These are phyloP conservation scores for Rhodofomes roseus DNA, from an alignment of 1,284 basidiomycete genomes.

Conservation along the genomic window DNA sequence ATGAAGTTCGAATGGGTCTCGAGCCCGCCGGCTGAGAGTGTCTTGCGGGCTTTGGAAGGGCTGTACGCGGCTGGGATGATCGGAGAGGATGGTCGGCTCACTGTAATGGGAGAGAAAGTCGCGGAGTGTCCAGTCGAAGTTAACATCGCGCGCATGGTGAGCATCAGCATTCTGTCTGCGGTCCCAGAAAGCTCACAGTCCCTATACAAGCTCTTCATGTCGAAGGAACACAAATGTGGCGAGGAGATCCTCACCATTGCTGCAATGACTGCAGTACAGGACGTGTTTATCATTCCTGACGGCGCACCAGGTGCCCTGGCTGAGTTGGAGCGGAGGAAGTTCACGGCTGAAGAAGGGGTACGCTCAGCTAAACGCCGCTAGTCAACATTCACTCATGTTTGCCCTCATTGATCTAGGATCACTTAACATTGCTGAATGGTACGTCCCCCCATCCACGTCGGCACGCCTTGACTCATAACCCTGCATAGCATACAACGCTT, in stretches of 20 bases:
- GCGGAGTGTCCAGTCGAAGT: constrained; percentile 80
- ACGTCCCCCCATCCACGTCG: constrained; percentile 10
- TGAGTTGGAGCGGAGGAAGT: constrained; percentile 89
- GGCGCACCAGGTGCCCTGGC: constrained; percentile 81
- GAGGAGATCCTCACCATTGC: constrained; percentile 94
- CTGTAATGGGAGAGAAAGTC: constrained; percentile 63
- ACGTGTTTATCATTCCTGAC: constrained; percentile 84
- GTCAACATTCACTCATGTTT: not conserved
- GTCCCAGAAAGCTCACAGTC: constrained; percentile 16
- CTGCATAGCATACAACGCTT: constrained; percentile 85
- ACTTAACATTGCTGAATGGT: constrained; percentile 90
- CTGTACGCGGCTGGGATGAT: constrained; percentile 71
- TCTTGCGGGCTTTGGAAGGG: constrained; percentile 80
- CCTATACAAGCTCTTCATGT: constrained; percentile 70
- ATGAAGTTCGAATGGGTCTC: constrained; percentile 95
- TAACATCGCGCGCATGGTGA: constrained; percentile 72
- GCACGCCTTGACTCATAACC: constrained; percentile 1
- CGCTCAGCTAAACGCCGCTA: not conserved
- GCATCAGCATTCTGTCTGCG: constrained; percentile 15
- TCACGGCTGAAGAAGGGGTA: constrained; percentile 94
- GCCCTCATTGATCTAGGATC: constrained; percentile 58
- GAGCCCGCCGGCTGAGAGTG: constrained; percentile 82
- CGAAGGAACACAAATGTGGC: constrained; percentile 81
- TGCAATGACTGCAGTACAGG: constrained; percentile 90
- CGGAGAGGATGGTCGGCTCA: constrained; percentile 63